Evolutionary conservation across 495 filamentous ascomycete genomes (phyloP), one percentile per base, ranked within the genome.

Genomic region (Staphylotrichum tortipilum): DNA sequence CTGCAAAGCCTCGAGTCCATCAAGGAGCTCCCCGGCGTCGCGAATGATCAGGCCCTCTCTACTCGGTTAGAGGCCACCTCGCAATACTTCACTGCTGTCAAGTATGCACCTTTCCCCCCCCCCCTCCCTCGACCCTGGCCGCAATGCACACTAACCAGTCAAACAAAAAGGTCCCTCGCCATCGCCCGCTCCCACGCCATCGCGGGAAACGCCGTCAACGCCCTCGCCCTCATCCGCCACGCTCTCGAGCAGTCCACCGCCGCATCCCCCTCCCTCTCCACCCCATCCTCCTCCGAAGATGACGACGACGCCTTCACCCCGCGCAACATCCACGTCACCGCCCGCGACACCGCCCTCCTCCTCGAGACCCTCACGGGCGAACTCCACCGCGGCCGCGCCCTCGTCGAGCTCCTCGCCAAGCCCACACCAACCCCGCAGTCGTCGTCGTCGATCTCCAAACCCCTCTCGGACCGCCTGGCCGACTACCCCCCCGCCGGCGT

Each of bases 1-100:
- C 65, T 99, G 11, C 70, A 88, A 68, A 95, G 87, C 66, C 69
- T 99, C 49, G 88, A 97, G 43, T 89, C 90, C 18, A 81, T 95
- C 55, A 85, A 86, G 53, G 86, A 92, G 47, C 75, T 99, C 10
- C 85, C 89, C 0, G 94, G 94, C 62, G 83, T 95, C 21, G 89
- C 86, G n/a, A 84, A 87, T 19, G 94, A 99, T 60, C 75, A 82
- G 35, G 68, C 67, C 14, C 84, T 99, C 54, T 70, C 88, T 3
- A 68, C 74, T 12, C 87, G 92, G 58, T 70, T 99, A 2, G 79
- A 87, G 41, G 79, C 81, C 3, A 91, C 90, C 57, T 75, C 78
- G 31, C 69, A 76, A 36, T 96, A 95, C 67, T 99, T 97, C 72
- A 78, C 82, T 50, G 86, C 94, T 17, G 77, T 96, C 36, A 90